These are phyloP conservation scores for Citrus inodora DNA, from an alignment of 345 rosid species.

Conservation along the genomic window DNA sequence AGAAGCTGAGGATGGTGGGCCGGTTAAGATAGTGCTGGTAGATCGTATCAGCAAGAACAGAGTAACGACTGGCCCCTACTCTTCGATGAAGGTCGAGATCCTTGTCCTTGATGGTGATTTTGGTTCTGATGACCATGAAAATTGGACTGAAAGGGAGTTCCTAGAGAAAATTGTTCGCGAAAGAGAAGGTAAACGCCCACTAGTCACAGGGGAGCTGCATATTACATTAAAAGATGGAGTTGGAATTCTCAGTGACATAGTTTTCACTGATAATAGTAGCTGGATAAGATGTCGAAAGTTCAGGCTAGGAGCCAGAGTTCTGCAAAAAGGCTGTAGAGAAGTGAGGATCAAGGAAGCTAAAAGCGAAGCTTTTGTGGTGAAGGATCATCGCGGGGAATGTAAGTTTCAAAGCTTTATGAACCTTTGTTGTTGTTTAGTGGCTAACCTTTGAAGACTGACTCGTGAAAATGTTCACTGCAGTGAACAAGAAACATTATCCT, in stretches of 20 bases:
- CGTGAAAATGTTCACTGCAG: constrained; percentile 29
- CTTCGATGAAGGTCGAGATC: constrained; percentile 53
- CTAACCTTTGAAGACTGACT: not conserved
- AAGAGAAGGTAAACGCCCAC: constrained; percentile 67
- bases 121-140: constrained; percentile 36
- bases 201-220: constrained; percentile 58
- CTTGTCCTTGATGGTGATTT: constrained; percentile 66
- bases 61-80: constrained; percentile 40
- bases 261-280: constrained; percentile 76
- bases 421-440: not conserved
- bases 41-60: constrained; percentile 36
- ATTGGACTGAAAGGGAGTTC: constrained; percentile 49
- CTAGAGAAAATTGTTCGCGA: constrained; percentile 39
- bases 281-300: constrained; percentile 75
- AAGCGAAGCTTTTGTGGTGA: constrained; percentile 64
- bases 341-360: constrained; percentile 52
- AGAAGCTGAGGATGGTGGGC: constrained; percentile 41
- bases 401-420: constrained; percentile 22
- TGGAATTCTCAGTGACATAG: constrained; percentile 38
- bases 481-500: constrained; percentile 71
- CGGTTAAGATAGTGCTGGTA: constrained; percentile 37
- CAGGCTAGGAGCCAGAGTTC: constrained; percentile 60
- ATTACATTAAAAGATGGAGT: constrained; percentile 45
- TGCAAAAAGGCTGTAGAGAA: constrained; percentile 32
- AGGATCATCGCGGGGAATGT: constrained; percentile 91